These are phyloP conservation scores for Bipolaris sorokiniana DNA, from an alignment of 2,329 filamentous ascomycete genomes.

Conservation along the genomic window DNA sequence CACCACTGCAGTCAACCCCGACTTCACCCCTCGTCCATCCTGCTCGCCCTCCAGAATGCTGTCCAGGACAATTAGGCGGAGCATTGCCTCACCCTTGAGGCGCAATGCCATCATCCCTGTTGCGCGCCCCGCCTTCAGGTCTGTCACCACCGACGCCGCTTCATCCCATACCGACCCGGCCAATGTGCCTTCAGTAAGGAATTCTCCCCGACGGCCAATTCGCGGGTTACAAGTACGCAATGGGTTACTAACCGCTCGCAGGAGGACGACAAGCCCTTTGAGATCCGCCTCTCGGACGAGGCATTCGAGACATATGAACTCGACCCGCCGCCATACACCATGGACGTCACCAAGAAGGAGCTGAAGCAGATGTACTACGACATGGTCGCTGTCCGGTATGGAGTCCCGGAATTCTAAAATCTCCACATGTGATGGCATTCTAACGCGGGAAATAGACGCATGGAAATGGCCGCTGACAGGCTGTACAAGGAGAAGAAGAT, in stretches of 20 bases:
- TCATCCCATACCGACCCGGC: conserved; percentile 85
- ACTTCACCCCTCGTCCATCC: conserved; percentile 24
- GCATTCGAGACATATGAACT: conserved; percentile 99
- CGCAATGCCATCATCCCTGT: conserved; percentile 47
- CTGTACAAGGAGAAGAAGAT: conserved; percentile 99
- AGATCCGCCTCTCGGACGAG: conserved; percentile 92
- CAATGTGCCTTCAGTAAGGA: conserved; percentile 68
- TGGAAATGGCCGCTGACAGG: conserved; percentile 99
- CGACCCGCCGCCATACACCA: conserved; percentile 90
- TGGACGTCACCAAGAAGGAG: conserved; percentile 95
- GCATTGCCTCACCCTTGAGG: conserved; percentile 49
- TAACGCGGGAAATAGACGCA: conserved; percentile 68
- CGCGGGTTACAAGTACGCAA: neutral
- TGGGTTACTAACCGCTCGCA: conserved; percentile 51
- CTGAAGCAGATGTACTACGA: conserved; percentile 99
- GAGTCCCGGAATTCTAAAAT: conserved; percentile 1
- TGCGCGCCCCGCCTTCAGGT: conserved; percentile 58
- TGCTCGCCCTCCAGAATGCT: conserved; percentile 44
- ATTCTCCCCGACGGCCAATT: conserved; percentile 9
- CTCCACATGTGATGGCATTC: conserved; percentile 5
- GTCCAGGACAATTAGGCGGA: conserved; percentile 50
- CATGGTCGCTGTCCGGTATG: conserved; percentile 93
- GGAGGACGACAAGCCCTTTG: conserved; percentile 94
- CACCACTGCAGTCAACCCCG: conserved; percentile 23
- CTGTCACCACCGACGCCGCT: conserved; percentile 94